phyloP scores from a whole-genome alignment of 768 basidiomycete species.

The Russula dissimulans region DNA sequence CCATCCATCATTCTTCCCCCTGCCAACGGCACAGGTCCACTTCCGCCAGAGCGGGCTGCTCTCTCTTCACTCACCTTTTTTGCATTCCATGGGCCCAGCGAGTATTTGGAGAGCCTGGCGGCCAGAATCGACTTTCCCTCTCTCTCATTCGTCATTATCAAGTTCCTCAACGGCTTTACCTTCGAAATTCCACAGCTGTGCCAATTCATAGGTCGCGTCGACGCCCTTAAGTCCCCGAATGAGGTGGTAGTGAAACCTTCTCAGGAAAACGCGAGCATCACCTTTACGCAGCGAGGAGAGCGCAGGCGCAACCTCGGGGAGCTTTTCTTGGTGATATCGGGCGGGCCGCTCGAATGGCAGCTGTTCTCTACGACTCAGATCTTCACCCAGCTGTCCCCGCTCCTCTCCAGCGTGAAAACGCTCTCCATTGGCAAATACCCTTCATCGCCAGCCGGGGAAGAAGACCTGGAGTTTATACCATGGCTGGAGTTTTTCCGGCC shows the following conservation, averaged over 20 bases:
- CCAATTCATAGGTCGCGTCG: neutral
- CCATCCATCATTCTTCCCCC: neutral
- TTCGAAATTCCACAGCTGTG: neutral
- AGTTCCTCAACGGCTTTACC: neutral
- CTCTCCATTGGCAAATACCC: neutral
- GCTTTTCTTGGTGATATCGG: neutral
- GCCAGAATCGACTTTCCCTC: neutral
- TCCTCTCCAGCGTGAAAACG: neutral
- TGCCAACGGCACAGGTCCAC: neutral
- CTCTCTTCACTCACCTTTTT: neutral
- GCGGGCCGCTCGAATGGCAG: neutral
- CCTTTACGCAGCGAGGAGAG: neutral
- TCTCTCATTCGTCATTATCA: neutral
- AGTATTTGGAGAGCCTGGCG: constrained; percentile 2
- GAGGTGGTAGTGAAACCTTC: no score
- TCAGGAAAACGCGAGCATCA: no score
- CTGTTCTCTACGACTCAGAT: neutral
- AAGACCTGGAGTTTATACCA: neutral
- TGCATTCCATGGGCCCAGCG: neutral
- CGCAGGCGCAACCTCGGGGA: neutral
- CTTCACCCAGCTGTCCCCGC: neutral
- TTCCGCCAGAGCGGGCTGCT: neutral
- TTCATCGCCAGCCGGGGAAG: neutral
- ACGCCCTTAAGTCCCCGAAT: neutral
- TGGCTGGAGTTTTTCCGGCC: constrained; percentile 1